Conservation (phyloP, 2,329 filamentous ascomycete species). For the Eurotiales sp. region DNA sequence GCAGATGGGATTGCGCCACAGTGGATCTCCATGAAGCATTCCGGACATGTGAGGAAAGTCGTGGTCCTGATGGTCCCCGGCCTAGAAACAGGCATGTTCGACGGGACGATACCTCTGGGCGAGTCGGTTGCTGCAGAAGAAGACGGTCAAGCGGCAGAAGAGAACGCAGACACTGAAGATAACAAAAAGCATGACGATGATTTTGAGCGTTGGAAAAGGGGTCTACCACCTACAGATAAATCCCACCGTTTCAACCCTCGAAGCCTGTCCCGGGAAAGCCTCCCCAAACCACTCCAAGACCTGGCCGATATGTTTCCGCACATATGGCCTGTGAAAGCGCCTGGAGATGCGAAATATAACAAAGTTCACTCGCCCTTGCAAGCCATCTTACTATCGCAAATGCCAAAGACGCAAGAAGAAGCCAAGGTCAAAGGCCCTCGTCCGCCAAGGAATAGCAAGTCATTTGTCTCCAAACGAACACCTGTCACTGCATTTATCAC, state of each 20-base stretch:
- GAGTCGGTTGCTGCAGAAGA: slow-evolving; percentile 12
- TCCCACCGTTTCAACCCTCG: slow-evolving; percentile 33
- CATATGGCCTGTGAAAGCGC: slow-evolving; percentile 83
- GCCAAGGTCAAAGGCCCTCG: slow-evolving; percentile 57
- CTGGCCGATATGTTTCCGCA: slow-evolving; percentile 81
- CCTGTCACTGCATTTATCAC: slow-evolving; percentile 77
- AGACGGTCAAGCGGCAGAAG: slow-evolving; percentile 10
- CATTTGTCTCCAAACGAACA: slow-evolving; percentile 71
- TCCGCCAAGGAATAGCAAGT: slow-evolving; percentile 59
- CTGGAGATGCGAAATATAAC: slow-evolving; percentile 76
- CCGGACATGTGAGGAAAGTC: slow-evolving; percentile 62
- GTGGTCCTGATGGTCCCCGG: slow-evolving; percentile 91
- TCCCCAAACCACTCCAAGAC: slow-evolving; percentile 55
- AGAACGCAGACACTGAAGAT: slow-evolving; percentile 21
- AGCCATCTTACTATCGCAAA: slow-evolving; percentile 73
- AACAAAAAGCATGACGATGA: slow-evolving; percentile 18
- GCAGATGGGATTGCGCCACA: slow-evolving; percentile 60
- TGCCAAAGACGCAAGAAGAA: slow-evolving; percentile 66
- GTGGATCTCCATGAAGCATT: slow-evolving; percentile 60
- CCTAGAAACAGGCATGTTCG: slow-evolving; percentile 85
- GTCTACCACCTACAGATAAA: slow-evolving; percentile 31
- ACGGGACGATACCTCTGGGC: slow-evolving; percentile 47
- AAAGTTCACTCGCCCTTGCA: slow-evolving; percentile 84
- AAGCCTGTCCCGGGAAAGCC: slow-evolving; percentile 24
- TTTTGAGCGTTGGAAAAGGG: slow-evolving; percentile 39